phyloP scores from a whole-genome alignment of 306 rosid species.

The Vachellia collinsii region DNA sequence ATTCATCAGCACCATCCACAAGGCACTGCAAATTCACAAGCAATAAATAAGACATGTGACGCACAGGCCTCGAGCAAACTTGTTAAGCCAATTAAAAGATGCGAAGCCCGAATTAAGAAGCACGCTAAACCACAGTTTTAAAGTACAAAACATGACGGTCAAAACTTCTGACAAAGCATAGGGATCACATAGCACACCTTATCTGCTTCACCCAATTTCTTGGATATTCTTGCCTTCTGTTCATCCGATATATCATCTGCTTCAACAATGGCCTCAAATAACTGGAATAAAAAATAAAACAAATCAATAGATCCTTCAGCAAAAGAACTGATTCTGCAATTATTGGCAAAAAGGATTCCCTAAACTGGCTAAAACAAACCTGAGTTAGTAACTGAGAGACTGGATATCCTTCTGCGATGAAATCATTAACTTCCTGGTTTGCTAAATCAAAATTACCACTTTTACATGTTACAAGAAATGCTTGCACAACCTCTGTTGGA shows the following conservation, averaged over 20 bases:
- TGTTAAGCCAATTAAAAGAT: not conserved
- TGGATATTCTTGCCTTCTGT: constrained; percentile 88
- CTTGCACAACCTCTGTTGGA: constrained; percentile 60
- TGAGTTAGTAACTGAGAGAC: constrained; percentile 85
- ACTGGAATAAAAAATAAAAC: constrained; percentile 42
- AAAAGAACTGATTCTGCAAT: constrained; percentile 2
- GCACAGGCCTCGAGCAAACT: constrained; percentile 12
- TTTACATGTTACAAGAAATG: constrained; percentile 67
- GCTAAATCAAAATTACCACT: constrained; percentile 90
- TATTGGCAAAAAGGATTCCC: constrained; percentile 17
- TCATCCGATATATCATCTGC: constrained; percentile 78
- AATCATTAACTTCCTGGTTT: constrained; percentile 83
- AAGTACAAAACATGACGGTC: not conserved
- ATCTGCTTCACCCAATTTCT: constrained; percentile 86
- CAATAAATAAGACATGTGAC: constrained; percentile 32
- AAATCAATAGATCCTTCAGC: constrained; percentile 8
- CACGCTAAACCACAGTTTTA: not conserved
- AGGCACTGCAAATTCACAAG: constrained; percentile 66
- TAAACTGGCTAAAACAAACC: constrained; percentile 46
- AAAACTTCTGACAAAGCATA: not conserved
- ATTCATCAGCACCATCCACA: constrained; percentile 87
- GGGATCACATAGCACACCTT: constrained; percentile 60
- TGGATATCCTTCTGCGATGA: constrained; percentile 94
- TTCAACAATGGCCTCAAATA: constrained; percentile 74
- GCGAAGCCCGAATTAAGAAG: not conserved